Conservation (phyloP, 495 filamentous ascomycete genomes). For the Aspergillus sclerotioniger region DNA sequence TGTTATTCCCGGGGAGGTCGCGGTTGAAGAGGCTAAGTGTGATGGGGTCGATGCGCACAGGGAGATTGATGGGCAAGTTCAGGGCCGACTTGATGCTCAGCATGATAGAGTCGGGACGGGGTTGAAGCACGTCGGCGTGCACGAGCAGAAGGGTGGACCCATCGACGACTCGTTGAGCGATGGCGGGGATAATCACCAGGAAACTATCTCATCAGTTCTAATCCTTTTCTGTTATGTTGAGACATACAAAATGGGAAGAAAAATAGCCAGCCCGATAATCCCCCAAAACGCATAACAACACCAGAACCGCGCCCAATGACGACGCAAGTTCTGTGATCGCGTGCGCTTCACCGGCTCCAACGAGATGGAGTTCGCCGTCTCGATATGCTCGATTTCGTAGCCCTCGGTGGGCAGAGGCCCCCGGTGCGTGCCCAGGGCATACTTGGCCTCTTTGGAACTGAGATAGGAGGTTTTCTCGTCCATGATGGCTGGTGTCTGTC, state of each 20-base stretch:
- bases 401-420: constrained; percentile 30
- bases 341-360: constrained; percentile 29
- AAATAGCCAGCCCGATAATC: constrained; percentile 39
- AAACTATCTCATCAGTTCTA: constrained; percentile 29
- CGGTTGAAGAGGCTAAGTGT: constrained; percentile 33
- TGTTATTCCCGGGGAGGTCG: constrained; percentile 23
- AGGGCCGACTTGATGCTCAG: constrained; percentile 36
- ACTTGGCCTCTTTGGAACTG: constrained; percentile 32
- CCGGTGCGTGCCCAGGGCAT: constrained; percentile 35
- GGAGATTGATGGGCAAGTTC: constrained; percentile 34
- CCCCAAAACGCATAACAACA: constrained; percentile 36
- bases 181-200: constrained; percentile 40
- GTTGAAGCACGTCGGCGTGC: constrained; percentile 33
- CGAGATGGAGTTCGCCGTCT: constrained; percentile 30
- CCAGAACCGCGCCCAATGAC: constrained; percentile 45
- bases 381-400: constrained; percentile 29
- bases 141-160: constrained; percentile 38
- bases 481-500: constrained; percentile 1
- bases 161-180: constrained; percentile 43
- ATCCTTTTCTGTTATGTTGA: background rate
- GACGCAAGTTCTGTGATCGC: constrained; percentile 25
- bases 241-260: constrained; percentile 40
- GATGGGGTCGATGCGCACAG: constrained; percentile 40
- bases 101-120: constrained; percentile 30
- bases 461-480: constrained; percentile 30